Evolutionary conservation across 1,284 basidiomycete genomes (phyloP).

Genomic region (Stygiomarasmius scandens): DNA sequence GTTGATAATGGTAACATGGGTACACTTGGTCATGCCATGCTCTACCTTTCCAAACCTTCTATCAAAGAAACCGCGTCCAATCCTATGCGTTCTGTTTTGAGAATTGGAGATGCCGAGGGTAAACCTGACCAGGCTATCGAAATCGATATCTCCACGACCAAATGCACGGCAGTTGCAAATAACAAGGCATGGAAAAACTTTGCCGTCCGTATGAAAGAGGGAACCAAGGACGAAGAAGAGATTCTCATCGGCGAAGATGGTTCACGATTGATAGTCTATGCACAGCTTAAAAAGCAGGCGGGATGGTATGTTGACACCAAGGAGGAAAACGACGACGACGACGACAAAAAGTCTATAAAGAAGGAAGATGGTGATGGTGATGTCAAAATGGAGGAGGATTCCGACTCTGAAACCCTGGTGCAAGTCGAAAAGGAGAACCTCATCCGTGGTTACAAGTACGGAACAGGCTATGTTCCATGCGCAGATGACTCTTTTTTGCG

Average conservation of each 20-base stretch:
- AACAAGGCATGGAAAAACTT: constrained; percentile 87
- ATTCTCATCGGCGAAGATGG: constrained; percentile 33
- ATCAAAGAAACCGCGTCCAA: constrained; percentile 71
- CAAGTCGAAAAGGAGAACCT: constrained; percentile 77
- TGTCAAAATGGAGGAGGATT: constrained; percentile 46
- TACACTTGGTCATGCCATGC: constrained; percentile 71
- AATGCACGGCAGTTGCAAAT: constrained; percentile 76
- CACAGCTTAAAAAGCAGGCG: constrained; percentile 58
- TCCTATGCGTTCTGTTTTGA: constrained; percentile 63
- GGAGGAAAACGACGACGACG: constrained; percentile 32
- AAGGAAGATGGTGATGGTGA: constrained; percentile 42
- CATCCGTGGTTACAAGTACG: constrained; percentile 88
- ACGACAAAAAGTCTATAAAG: constrained; percentile 39
- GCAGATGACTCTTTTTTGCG: constrained; percentile 72
- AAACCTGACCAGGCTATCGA: constrained; percentile 72
- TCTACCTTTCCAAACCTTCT: constrained; percentile 70
- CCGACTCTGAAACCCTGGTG: constrained; percentile 35
- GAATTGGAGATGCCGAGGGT: constrained; percentile 73
- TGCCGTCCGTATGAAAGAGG: constrained; percentile 42
- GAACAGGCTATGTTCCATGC: constrained; percentile 85
- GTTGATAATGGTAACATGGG: constrained; percentile 62
- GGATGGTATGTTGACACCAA: constrained; percentile 56
- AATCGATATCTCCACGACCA: constrained; percentile 78
- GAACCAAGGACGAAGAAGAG: constrained; percentile 31
- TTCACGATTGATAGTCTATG: constrained; percentile 44